A percentile compares a stretch with the other conserved stretches of the same genome.
These are phyloP conservation scores for Thielaviopsis musarum DNA, from an alignment of 2,329 filamentous ascomycete genomes.

Conservation along the genomic window DNA sequence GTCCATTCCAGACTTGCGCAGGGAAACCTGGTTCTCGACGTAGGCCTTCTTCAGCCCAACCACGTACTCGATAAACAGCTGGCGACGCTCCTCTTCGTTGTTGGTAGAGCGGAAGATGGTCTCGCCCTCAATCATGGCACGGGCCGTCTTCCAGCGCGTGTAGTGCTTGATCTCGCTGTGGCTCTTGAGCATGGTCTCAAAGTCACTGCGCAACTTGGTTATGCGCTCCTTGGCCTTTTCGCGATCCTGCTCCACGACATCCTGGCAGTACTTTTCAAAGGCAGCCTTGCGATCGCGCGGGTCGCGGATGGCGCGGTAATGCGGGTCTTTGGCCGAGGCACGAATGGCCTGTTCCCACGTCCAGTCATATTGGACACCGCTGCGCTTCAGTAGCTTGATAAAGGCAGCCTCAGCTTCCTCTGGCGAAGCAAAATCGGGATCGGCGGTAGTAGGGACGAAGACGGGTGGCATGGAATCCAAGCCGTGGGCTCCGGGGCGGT, in stretches of 20 bases:
- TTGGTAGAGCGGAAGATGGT: constrained; percentile 87
- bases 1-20: constrained; percentile 68
- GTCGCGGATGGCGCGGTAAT: constrained; percentile 85
- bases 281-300: constrained; percentile 77
- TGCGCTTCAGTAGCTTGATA: constrained; percentile 70
- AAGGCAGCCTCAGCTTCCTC: constrained; percentile 92
- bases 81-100: constrained; percentile 70
- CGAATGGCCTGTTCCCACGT: constrained; percentile 82
- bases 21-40: constrained; percentile 53
- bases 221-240: constrained; percentile 86
- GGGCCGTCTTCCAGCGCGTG: constrained; percentile 90
- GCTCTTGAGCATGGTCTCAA: constrained; percentile 86
- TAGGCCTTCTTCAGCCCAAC: constrained; percentile 67
- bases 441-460: constrained; percentile 44
- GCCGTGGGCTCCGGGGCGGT: constrained; percentile 5
- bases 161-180: constrained; percentile 96
- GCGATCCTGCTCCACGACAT: constrained; percentile 82
- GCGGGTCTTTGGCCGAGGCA: constrained; percentile 71
- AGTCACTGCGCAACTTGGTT: constrained; percentile 81
- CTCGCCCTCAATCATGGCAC: constrained; percentile 85
- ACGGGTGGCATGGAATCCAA: constrained; percentile 4
- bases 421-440: constrained; percentile 60
- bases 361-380: constrained; percentile 80
- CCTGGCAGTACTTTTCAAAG: constrained; percentile 88
- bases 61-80: constrained; percentile 89